Evolutionary conservation across 352 stramenopile species (phyloP).

Genomic region (Hyaloperonospora arabidopsidis): DNA sequence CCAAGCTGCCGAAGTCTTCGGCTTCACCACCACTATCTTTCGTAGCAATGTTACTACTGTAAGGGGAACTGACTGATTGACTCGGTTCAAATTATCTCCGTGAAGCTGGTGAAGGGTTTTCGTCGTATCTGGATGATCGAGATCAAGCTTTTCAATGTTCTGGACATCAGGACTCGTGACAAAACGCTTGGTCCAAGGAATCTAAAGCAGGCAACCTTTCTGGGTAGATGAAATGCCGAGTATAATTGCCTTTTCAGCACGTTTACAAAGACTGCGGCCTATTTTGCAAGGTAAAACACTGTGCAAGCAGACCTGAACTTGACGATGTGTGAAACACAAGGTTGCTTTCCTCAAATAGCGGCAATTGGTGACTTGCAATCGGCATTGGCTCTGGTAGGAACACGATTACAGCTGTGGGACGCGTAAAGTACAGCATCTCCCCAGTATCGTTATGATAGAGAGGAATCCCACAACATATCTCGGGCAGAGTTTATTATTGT

Average conservation of each 20-base stretch:
- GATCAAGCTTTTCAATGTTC: no score
- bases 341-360: neutral
- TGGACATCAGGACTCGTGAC: neutral
- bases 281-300: neutral
- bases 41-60: no score
- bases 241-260: neutral
- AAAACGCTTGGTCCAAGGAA: neutral
- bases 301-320: neutral
- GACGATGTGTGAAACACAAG: neutral
- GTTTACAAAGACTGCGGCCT: neutral
- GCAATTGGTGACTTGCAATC: neutral
- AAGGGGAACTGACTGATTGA: no score
- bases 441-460: slow-evolving; percentile 1
- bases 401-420: slow-evolving; percentile 3
- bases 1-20: neutral
- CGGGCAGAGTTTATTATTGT: neutral
- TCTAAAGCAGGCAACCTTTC: slow-evolving; percentile 5
- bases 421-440: slow-evolving; percentile 5
- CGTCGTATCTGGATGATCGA: no score
- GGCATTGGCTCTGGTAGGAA: slow-evolving; percentile 2
- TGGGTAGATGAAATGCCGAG: neutral
- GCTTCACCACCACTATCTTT: no score
- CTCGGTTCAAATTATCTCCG: no score
- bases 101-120: no score
- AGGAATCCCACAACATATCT: neutral